These are phyloP conservation scores for Tetragonia tetragonoides DNA, from an alignment of 148 eudicot species.

Conservation along the genomic window DNA sequence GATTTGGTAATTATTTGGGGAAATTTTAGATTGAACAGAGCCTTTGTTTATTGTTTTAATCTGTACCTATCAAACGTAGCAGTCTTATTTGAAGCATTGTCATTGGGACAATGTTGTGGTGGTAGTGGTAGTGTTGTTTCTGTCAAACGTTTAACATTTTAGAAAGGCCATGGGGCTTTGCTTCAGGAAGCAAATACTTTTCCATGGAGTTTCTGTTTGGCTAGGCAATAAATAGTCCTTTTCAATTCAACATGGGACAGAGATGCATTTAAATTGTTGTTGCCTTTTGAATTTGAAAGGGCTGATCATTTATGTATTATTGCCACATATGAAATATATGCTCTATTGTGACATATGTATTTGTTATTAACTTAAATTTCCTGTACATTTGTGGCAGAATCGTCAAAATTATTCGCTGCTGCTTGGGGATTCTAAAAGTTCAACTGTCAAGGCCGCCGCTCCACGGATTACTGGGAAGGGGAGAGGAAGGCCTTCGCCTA, in stretches of 20 bases:
- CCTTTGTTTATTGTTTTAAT: neutral
- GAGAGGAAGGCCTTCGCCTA: conserved; percentile 52
- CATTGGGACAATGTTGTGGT: neutral
- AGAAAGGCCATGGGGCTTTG: too few relatives aligned
- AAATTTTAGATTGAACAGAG: neutral
- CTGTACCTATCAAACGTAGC: neutral
- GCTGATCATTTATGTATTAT: neutral
- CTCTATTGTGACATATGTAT: neutral
- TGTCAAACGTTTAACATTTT: too few relatives aligned
- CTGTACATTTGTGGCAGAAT: conserved; percentile 51
- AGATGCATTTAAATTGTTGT: too few relatives aligned
- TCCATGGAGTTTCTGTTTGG: too few relatives aligned
- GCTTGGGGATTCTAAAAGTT: conserved; percentile 50
- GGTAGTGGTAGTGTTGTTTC: neutral
- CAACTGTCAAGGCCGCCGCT: conserved; percentile 37
- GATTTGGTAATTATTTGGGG: neutral
- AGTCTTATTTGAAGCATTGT: neutral
- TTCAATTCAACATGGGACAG: too few relatives aligned
- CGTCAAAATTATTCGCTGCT: conserved; percentile 76
- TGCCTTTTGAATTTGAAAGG: too few relatives aligned
- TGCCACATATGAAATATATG: neutral
- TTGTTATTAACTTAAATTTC: neutral
- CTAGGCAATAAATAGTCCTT: too few relatives aligned
- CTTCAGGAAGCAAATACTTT: too few relatives aligned
- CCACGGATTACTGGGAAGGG: conserved; percentile 54